A percentile compares a stretch with the other conserved stretches of the same genome.
Conservation (phyloP, 495 filamentous ascomycete species). For the Neurospora africana region DNA sequence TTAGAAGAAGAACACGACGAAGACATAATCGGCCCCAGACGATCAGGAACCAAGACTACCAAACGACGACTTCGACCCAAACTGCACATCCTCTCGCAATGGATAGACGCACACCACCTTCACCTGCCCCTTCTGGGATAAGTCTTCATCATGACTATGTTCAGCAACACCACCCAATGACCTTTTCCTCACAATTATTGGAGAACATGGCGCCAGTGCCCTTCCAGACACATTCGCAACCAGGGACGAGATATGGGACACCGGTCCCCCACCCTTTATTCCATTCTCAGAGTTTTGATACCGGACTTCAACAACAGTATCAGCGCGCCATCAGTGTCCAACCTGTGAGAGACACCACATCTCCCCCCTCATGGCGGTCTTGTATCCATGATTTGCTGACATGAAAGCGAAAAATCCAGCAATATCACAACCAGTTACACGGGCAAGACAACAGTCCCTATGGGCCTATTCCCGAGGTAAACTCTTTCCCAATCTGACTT, state of each 20-base stretch:
- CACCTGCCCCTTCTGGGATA: conserved; percentile 30
- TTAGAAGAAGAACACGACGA: background rate
- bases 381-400: conserved; percentile 6
- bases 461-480: conserved; percentile 20
- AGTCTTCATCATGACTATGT: conserved; percentile 37
- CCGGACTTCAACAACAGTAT: conserved; percentile 19
- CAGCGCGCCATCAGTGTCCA: conserved; percentile 10
- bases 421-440: conserved; percentile 28
- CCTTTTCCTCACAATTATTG: conserved; percentile 17
- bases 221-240: conserved; percentile 28
- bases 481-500: background rate
- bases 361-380: background rate
- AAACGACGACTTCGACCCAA: background rate
- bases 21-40: background rate
- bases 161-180: conserved; percentile 38
- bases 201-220: conserved; percentile 5
- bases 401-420: conserved; percentile 4
- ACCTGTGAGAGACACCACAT: conserved; percentile 6
- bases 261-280: conserved; percentile 20
- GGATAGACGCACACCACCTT: conserved; percentile 30
- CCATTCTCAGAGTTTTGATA: conserved; percentile 11
- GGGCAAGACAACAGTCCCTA: conserved; percentile 23
- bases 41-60: background rate
- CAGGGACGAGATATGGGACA: conserved; percentile 33
- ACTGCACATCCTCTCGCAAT: conserved; percentile 10